Evolutionary conservation across 441 rosid genomes (phyloP), one percentile per base, ranked within the genome.

Genomic region (Erodium texanum): DNA sequence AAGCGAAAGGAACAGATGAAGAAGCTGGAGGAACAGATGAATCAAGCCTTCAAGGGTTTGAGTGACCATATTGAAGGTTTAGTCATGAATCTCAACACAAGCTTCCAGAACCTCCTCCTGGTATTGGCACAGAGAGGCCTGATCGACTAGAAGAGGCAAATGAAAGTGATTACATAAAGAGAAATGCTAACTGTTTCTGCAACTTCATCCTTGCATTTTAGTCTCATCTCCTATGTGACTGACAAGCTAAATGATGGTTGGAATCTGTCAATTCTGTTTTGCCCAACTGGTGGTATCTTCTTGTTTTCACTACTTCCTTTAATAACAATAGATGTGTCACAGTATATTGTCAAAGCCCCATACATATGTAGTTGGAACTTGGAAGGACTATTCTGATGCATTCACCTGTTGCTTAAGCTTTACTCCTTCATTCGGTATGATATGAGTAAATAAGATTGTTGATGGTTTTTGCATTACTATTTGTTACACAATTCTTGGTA

Each of bases 371-470:
- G 77, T 73, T 93, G 96, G 97, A 71, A 58, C 67, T 73, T 93
- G 96, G 97, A 71, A 58, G 68, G 92, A 89, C 71, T 91, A 88
- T 77, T 93, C 76, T 58, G 88, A 81, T 89, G 12, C 73, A 82
- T 79, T 93, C 99, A 56, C 93, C 97, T 54, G 87, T 79, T 74
- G 87, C 96, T 76, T 73, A 91, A 73, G 87, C 96, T 76, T 73
- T 93, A 73, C 88, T 91, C 77, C 96, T 93, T 70, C 97, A 91
- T 71, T 91, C 92, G 96, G 98, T 93, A 93, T 58, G 81, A 24
- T 7, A 70, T 71, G 54, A 59, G 24, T 16, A 23, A 5, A 16
- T 52, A 16, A 16, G 59, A 18, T 16, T 0, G 34, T 29, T 3
- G 59, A n/a, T 18, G 10, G 20, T 52, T 52, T 52, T 52, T 7